A percentile compares a stretch with the other conserved stretches of the same genome.
Evolutionary conservation across 768 basidiomycete genomes (phyloP).

Genomic region (Termitomyces sp.): DNA sequence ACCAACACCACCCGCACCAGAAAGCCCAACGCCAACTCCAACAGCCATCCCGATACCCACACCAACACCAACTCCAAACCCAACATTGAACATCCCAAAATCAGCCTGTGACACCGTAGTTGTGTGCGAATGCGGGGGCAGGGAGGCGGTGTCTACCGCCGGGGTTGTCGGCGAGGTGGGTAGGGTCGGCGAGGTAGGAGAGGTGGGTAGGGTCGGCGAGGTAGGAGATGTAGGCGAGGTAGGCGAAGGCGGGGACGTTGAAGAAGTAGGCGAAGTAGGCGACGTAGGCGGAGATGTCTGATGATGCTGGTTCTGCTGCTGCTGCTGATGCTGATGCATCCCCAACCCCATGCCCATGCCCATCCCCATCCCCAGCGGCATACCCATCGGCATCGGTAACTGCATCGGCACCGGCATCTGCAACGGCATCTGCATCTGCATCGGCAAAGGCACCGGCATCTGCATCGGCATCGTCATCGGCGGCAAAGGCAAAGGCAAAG

Average conservation of each 20-base stretch:
- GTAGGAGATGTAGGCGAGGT: background rate
- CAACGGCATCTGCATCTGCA: background rate
- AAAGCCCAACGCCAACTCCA: background rate
- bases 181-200: too few species aligned
- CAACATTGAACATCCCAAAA: conserved; percentile 7
- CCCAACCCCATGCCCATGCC: too few species aligned
- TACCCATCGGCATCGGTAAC: too few species aligned
- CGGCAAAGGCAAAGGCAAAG: background rate
- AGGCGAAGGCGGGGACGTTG: background rate
- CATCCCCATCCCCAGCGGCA: too few species aligned
- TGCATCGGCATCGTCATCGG: background rate
- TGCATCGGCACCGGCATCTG: background rate
- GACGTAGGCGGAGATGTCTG: too few species aligned
- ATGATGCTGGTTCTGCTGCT: too few species aligned
- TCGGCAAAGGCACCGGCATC: background rate
- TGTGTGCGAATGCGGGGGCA: background rate
- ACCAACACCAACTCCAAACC: conserved; percentile 4
- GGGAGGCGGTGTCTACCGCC: background rate
- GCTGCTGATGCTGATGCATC: too few species aligned
- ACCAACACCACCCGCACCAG: too few species aligned
- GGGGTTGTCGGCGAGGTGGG: background rate
- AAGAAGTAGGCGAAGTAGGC: background rate
- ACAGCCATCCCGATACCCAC: background rate
- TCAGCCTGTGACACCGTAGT: background rate
- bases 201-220: background rate